Conservation (phyloP, 345 rosid species). For the Moricandia arvensis region DNA sequence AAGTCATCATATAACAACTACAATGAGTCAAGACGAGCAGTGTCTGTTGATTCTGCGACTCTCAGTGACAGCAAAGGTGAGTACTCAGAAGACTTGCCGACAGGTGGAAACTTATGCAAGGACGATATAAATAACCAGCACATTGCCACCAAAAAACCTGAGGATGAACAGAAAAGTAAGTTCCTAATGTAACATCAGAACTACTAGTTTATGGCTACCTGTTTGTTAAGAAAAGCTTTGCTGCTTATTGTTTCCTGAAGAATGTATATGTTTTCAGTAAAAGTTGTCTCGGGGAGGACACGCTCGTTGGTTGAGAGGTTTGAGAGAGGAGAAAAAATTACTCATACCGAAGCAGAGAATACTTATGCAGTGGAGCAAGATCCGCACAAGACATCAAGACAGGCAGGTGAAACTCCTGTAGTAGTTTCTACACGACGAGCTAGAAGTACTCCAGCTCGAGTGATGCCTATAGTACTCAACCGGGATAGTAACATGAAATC, state of each 20-base stretch:
- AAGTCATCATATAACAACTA: constrained; percentile 45
- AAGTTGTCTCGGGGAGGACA: constrained; percentile 84
- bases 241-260: constrained; percentile 4
- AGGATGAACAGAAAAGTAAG: constrained; percentile 56
- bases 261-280: constrained; percentile 60
- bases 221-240: too few relatives aligned
- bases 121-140: constrained; percentile 37
- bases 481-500: constrained; percentile 23
- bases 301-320: constrained; percentile 91
- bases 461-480: constrained; percentile 35
- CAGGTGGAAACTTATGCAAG: constrained; percentile 38
- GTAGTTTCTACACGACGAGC: constrained; percentile 35
- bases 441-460: constrained; percentile 39
- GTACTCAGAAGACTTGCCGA: constrained; percentile 28
- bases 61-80: constrained; percentile 22
- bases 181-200: constrained; percentile 10
- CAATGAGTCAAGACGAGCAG: constrained; percentile 48
- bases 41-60: constrained; percentile 49
- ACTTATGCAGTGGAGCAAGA: constrained; percentile 23
- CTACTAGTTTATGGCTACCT: too few relatives aligned
- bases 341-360: constrained; percentile 35
- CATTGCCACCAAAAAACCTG: constrained; percentile 37
- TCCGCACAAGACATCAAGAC: constrained; percentile 18
- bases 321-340: constrained; percentile 61
- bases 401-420: constrained; percentile 22